These are phyloP conservation scores for Talaromyces sp. DNA, from an alignment of 2,329 filamentous ascomycete genomes.

Conservation along the genomic window DNA sequence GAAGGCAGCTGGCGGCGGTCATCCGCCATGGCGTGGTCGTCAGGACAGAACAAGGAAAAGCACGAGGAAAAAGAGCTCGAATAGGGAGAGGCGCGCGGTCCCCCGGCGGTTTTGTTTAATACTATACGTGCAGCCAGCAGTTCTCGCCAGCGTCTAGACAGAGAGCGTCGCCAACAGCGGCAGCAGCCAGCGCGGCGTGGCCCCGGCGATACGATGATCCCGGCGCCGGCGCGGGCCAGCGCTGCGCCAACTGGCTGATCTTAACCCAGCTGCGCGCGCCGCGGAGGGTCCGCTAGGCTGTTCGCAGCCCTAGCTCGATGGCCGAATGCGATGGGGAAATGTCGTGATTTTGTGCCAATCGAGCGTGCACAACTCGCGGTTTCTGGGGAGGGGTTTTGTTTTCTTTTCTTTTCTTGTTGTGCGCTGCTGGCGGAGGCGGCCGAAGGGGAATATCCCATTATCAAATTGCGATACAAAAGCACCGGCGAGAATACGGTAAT, in stretches of 20 bases:
- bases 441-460: neutral
- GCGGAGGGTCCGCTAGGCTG: neutral
- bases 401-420: neutral
- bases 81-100: neutral
- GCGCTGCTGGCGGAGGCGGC: neutral
- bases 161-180: neutral
- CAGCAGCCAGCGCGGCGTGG: neutral
- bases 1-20: neutral
- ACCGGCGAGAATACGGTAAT: no score
- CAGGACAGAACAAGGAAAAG: neutral
- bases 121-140: neutral
- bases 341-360: slow-evolving; percentile 29
- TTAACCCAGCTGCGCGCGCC: neutral
- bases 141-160: neutral
- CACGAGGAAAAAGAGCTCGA: neutral
- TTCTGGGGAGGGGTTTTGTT: neutral
- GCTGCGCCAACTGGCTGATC: neutral
- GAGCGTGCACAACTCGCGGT: neutral
- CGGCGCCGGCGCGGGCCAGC: neutral
- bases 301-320: slow-evolving; percentile 26
- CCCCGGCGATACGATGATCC: neutral
- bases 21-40: slow-evolving; percentile 6
- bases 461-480: no score
- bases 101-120: neutral
- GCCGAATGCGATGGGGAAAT: slow-evolving; percentile 42